Percentiles rank a stretch among this genome's conserved stretches.
These are phyloP conservation scores for Penicillium sp. DNA, from an alignment of 2,329 filamentous ascomycete species.

Conservation along the genomic window DNA sequence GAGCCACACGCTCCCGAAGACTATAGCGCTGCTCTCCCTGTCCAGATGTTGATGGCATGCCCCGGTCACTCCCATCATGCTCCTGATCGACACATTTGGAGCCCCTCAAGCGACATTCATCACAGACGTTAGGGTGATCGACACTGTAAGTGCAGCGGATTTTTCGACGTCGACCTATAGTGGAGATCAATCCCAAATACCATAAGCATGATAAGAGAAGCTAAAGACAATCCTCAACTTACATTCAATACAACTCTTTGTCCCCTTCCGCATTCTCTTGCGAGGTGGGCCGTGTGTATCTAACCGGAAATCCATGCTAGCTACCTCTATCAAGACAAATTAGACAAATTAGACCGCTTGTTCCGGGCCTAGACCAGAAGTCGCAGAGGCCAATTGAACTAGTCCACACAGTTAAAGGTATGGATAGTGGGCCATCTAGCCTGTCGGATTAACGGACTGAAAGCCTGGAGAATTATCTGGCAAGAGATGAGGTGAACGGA, in stretches of 20 bases:
- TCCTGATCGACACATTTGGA: constrained; percentile 47
- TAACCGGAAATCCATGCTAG: constrained; percentile 27
- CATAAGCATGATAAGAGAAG: constrained; percentile 1
- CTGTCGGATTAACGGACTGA: too few species aligned
- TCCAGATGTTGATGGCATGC: not conserved
- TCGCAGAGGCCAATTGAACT: not conserved
- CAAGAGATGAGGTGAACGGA: not conserved
- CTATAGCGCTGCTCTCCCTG: constrained; percentile 38
- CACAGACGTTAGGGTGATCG: constrained; percentile 39
- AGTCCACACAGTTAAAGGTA: not conserved
- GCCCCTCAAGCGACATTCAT: constrained; percentile 46
- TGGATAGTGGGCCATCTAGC: not conserved
- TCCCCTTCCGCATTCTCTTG: constrained; percentile 51
- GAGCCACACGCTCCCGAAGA: constrained; percentile 43
- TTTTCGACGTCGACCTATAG: constrained; percentile 44
- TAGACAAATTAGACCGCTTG: not conserved
- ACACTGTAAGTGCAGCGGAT: constrained; percentile 47
- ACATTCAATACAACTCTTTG: constrained; percentile 49
- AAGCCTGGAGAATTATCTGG: not conserved
- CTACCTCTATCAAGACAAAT: not conserved
- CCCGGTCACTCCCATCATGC: constrained; percentile 20
- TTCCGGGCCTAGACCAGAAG: not conserved
- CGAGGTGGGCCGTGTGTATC: constrained; percentile 39
- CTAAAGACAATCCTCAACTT: constrained; percentile 8
- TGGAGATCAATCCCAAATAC: not conserved